Evolutionary conservation across 352 stramenopile genomes (phyloP).

Genomic region (Pythium vanterpoolii): DNA sequence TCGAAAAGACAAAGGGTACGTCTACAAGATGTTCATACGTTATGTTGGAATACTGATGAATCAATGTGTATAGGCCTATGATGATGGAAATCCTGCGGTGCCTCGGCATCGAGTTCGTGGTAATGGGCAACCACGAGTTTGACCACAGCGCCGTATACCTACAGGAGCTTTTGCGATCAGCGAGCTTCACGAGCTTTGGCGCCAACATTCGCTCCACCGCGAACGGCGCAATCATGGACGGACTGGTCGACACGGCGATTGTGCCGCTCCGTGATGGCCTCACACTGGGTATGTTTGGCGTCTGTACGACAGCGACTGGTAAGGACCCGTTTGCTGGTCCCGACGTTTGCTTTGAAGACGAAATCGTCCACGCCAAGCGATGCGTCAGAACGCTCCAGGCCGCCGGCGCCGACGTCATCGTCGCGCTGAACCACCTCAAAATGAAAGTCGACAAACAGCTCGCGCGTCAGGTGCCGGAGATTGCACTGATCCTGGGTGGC

Average conservation of each 20-base stretch:
- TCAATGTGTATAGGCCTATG: conserved; percentile 29
- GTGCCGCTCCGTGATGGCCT: conserved; percentile 37
- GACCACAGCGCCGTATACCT: conserved; percentile 53
- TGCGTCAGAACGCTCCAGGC: conserved; percentile 48
- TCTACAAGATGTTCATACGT: too few species aligned
- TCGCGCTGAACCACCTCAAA: conserved; percentile 79
- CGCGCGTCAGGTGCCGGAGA: conserved; percentile 47
- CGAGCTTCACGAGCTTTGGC: conserved; percentile 53
- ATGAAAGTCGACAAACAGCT: conserved; percentile 58
- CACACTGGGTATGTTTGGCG: conserved; percentile 49
- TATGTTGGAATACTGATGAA: too few species aligned
- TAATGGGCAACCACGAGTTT: conserved; percentile 81
- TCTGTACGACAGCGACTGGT: conserved; percentile 50
- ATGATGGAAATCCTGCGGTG: conserved; percentile 66
- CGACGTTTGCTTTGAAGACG: conserved; percentile 39
- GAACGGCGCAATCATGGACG: conserved; percentile 30
- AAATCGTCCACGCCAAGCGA: conserved; percentile 37
- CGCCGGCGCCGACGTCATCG: conserved; percentile 59
- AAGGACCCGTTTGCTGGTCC: conserved; percentile 50
- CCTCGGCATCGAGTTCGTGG: conserved; percentile 55
- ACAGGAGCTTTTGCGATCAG: conserved; percentile 30
- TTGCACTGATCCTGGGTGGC: conserved; percentile 86
- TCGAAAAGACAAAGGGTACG: conserved; percentile 66
- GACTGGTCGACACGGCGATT: conserved; percentile 38
- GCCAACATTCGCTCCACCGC: conserved; percentile 46